phyloP scores from a whole-genome alignment of 768 basidiomycete genomes.

The Lactifluus piperatus region DNA sequence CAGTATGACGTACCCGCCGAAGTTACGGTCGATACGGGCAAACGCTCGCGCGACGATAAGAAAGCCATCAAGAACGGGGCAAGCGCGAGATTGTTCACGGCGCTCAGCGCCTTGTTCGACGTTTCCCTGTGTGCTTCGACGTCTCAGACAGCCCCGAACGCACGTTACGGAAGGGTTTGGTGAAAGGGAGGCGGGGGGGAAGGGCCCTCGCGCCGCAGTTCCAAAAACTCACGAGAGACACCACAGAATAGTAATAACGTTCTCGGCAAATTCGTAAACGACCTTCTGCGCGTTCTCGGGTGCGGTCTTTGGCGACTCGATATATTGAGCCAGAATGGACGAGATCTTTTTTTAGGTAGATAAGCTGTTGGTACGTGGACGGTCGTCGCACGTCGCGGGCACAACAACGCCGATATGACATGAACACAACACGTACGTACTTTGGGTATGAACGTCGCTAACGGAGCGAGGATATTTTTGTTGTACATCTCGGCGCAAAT shows the following conservation, averaged over 20 bases:
- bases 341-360: constrained; percentile 71
- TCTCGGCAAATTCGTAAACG: constrained; percentile 84
- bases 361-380: too few species aligned
- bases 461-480: constrained; percentile 78
- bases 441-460: constrained; percentile 72
- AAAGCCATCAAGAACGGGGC: constrained; percentile 89
- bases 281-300: constrained; percentile 65
- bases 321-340: constrained; percentile 54
- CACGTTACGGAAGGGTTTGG: neutral
- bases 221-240: constrained; percentile 74
- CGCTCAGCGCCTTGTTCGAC: constrained; percentile 83
- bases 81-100: constrained; percentile 73
- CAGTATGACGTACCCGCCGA: constrained; percentile 76
- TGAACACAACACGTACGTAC: too few species aligned
- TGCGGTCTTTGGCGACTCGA: constrained; percentile 50
- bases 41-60: constrained; percentile 55
- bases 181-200: neutral
- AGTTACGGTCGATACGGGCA: constrained; percentile 64
- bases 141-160: constrained; percentile 24
- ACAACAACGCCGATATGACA: too few species aligned
- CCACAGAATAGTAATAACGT: constrained; percentile 89
- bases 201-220: too few species aligned
- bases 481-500: constrained; percentile 97
- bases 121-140: constrained; percentile 52
- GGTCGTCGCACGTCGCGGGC: too few species aligned